Evolutionary conservation across 495 filamentous ascomycete species (phyloP).

Genomic region (Saxophila tyrrhenica): DNA sequence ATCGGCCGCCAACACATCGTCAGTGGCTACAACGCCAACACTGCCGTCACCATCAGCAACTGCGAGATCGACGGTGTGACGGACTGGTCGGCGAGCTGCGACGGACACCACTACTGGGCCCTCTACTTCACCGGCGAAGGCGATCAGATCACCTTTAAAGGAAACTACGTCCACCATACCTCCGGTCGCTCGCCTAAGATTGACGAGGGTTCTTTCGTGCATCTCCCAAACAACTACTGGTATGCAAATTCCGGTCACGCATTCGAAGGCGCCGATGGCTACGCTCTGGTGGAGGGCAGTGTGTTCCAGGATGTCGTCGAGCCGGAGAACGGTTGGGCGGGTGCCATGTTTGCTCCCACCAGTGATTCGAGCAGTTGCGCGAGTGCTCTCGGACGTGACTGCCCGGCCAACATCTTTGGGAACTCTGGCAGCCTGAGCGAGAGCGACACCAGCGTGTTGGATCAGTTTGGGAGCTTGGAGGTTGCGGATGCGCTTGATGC

Average conservation of each 20-base stretch:
- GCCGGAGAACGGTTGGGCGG: constrained; percentile 19
- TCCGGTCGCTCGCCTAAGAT: constrained; percentile 44
- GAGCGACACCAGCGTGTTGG: too few species aligned
- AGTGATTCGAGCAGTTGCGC: not conserved
- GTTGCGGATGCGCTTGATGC: too few species aligned
- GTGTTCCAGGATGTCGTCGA: constrained; percentile 43
- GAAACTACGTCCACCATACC: constrained; percentile 43
- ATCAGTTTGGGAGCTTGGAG: too few species aligned
- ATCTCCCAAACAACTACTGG: constrained; percentile 51
- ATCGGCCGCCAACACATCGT: constrained; percentile 38
- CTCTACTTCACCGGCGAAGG: constrained; percentile 36
- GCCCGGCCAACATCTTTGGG: too few species aligned
- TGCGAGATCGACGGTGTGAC: constrained; percentile 39
- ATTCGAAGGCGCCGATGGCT: constrained; percentile 42
- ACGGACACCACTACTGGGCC: constrained; percentile 46
- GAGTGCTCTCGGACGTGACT: too few species aligned
- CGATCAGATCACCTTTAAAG: constrained; percentile 34
- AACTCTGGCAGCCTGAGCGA: too few species aligned
- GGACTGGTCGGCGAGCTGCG: constrained; percentile 40
- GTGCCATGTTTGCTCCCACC: not conserved
- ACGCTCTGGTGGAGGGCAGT: constrained; percentile 48
- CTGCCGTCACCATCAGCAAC: constrained; percentile 35
- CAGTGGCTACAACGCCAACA: constrained; percentile 26
- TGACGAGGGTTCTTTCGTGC: constrained; percentile 36
- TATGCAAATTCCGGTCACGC: constrained; percentile 42